phyloP scores from a whole-genome alignment of 331 rosid genomes.

The Rosa hybrid region DNA sequence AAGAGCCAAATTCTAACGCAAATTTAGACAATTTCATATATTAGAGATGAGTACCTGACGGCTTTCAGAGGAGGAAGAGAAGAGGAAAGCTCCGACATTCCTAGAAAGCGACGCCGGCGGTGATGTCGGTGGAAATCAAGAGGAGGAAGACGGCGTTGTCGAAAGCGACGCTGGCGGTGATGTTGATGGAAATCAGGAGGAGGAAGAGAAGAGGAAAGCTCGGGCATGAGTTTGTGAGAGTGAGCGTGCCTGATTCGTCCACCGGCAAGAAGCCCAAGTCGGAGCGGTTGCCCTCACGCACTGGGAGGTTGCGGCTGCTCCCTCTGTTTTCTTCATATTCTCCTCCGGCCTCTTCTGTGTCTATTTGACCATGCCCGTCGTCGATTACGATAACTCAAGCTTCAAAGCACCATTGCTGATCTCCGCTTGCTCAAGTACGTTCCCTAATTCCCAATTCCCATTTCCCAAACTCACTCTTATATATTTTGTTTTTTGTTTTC shows the following conservation, averaged over 20 bases:
- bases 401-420: constrained; percentile 82
- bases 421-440: constrained; percentile 87
- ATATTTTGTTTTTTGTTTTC: background rate
- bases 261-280: constrained; percentile 62
- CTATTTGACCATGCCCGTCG: constrained; percentile 79
- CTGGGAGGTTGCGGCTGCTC: constrained; percentile 66
- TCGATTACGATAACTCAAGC: constrained; percentile 60
- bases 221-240: no score
- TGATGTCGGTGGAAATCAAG: no score
- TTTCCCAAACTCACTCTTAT: background rate
- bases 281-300: constrained; percentile 59
- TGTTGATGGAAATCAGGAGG: no score
- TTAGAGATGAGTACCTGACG: no score
- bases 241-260: constrained; percentile 37
- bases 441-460: background rate
- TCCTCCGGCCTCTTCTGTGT: constrained; percentile 63
- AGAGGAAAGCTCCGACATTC: no score
- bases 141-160: no score
- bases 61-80: no score
- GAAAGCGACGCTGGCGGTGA: no score
- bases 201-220: no score
- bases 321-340: constrained; percentile 60
- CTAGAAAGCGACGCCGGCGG: no score
- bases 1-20: no score
- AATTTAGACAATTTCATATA: no score